Percentiles rank a stretch among this genome's conserved stretches.
Conservation (phyloP, 768 basidiomycete species). For the Candolleomyces eurysporus region DNA sequence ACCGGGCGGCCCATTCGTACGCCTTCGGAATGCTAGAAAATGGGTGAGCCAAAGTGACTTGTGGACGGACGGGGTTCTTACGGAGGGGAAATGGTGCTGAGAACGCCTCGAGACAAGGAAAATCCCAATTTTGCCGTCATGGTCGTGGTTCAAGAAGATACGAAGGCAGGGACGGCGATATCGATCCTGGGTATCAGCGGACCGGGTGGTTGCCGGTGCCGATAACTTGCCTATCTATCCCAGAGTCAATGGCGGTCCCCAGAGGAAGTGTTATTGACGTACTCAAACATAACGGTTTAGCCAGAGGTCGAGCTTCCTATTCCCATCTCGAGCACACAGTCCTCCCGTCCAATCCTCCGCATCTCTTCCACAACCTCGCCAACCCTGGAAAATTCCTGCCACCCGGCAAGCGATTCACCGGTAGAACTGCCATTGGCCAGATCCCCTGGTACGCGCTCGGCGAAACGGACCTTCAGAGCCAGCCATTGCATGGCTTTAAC, state of each 20-base stretch:
- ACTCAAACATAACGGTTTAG: background rate
- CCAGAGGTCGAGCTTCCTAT: constrained; percentile 39
- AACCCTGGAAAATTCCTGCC: constrained; percentile 69
- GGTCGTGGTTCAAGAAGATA: background rate
- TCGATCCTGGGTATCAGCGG: constrained; percentile 1
- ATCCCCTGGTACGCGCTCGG: constrained; percentile 40
- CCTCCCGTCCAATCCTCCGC: constrained; percentile 53
- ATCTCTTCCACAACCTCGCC: constrained; percentile 70
- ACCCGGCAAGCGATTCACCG: constrained; percentile 22
- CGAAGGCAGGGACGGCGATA: background rate
- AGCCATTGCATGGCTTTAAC: constrained; percentile 81
- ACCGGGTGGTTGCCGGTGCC: background rate
- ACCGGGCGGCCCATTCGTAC: constrained; percentile 52
- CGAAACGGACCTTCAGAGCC: constrained; percentile 60
- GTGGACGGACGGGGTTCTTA: constrained; percentile 19
- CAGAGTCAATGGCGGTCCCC: too few species aligned
- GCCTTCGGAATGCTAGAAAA: constrained; percentile 52
- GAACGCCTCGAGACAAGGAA: constrained; percentile 37
- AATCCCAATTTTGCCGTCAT: constrained; percentile 25
- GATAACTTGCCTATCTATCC: background rate
- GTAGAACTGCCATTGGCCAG: background rate
- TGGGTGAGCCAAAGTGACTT: background rate
- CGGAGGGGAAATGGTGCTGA: constrained; percentile 48
- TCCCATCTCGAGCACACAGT: constrained; percentile 60
- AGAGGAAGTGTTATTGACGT: background rate